These are phyloP conservation scores for Phytophthora melonis DNA, from an alignment of 352 stramenopile species.

Conservation along the genomic window DNA sequence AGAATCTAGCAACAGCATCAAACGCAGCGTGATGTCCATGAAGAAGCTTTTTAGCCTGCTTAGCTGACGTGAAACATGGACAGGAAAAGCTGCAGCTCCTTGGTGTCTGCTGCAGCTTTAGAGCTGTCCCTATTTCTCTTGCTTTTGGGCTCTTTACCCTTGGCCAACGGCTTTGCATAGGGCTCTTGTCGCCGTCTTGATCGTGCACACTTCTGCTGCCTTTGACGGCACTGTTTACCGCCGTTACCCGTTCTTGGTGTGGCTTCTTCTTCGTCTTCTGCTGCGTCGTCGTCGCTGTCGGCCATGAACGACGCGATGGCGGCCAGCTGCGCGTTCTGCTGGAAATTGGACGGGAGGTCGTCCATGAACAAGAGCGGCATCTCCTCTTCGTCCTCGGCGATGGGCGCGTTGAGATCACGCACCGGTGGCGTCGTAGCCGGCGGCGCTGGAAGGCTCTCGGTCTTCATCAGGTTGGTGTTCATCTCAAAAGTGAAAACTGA, in stretches of 20 bases:
- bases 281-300: constrained; percentile 54
- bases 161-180: constrained; percentile 28
- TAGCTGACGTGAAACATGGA: constrained; percentile 64
- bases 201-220: not conserved
- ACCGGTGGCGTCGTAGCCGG: constrained; percentile 2
- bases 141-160: constrained; percentile 10
- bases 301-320: constrained; percentile 83
- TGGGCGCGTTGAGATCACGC: not conserved
- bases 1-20: not conserved
- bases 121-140: constrained; percentile 9
- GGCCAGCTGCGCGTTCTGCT: constrained; percentile 72
- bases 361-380: constrained; percentile 88
- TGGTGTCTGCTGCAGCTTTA: constrained; percentile 33
- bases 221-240: constrained; percentile 20
- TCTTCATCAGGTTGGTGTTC: not conserved
- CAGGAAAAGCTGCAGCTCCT: constrained; percentile 68
- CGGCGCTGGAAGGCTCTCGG: not conserved
- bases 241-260: not conserved
- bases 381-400: constrained; percentile 53
- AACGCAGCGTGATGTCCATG: not conserved
- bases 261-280: constrained; percentile 12
- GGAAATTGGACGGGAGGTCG: constrained; percentile 66
- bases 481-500: not conserved
- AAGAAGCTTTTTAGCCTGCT: not conserved
- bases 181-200: constrained; percentile 31